Conservation (phyloP, 176 grass and related monocot species). For the Themeda triandra region DNA sequence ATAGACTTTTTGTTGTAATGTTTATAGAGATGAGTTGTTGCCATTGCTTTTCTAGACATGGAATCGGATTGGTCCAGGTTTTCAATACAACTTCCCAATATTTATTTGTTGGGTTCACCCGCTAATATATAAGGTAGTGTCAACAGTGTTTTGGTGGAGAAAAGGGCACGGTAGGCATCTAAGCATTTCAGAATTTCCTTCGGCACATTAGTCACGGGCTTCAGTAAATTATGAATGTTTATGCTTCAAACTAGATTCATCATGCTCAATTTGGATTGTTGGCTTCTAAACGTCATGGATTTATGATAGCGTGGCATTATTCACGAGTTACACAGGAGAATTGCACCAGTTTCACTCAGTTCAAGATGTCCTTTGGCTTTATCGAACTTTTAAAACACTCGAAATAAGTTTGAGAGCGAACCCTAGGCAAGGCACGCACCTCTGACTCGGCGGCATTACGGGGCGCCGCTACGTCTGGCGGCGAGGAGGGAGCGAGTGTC, state of each 20-base stretch:
- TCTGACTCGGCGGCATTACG: constrained; percentile 17
- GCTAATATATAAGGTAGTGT: neutral
- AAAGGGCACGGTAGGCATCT: neutral
- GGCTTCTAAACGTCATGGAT: neutral
- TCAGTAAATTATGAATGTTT: neutral
- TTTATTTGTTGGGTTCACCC: neutral
- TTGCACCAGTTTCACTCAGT: neutral
- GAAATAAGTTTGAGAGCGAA: neutral
- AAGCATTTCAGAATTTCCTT: neutral
- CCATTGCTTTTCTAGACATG: too few relatives aligned
- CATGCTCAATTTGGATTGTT: neutral
- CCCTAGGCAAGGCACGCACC: constrained; percentile 32
- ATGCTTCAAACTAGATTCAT: neutral
- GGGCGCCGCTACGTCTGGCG: neutral
- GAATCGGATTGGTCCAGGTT: neutral
- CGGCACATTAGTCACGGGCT: neutral
- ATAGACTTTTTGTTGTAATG: too few relatives aligned
- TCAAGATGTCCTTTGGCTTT: neutral
- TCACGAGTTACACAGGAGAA: neutral
- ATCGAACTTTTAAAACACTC: neutral
- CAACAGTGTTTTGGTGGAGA: neutral
- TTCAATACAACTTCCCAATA: neutral
- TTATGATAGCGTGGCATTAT: neutral
- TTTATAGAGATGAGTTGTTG: too few relatives aligned
- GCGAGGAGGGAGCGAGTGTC: constrained; percentile 1